Percentiles rank a stretch among this genome's conserved stretches.
phyloP scores from a whole-genome alignment of 192 early-diverging fungal genomes.

The Backusella sp. region DNA sequence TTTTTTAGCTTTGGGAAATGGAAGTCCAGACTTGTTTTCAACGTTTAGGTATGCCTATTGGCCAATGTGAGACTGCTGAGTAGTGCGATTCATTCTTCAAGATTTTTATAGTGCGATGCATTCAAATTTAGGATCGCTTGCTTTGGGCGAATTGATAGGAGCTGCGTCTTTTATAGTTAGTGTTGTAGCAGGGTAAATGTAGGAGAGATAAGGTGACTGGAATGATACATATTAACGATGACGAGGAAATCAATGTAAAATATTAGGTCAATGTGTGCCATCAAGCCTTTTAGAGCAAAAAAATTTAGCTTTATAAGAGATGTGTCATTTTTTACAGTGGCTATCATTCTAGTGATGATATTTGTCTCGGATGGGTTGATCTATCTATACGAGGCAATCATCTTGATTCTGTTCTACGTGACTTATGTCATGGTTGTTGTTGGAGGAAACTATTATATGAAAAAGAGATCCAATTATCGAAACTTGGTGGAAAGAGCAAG shows the following conservation, averaged over 20 bases:
- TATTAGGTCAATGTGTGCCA: constrained; percentile 68
- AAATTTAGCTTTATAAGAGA: constrained; percentile 77
- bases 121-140: constrained; percentile 70
- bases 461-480: constrained; percentile 34
- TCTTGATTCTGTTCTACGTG: constrained; percentile 57
- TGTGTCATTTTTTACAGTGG: constrained; percentile 69
- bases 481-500: constrained; percentile 46
- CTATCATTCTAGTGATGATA: constrained; percentile 51
- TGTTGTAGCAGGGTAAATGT: constrained; percentile 36
- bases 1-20: constrained; percentile 87
- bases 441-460: constrained; percentile 51
- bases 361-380: constrained; percentile 59
- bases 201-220: neutral
- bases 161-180: constrained; percentile 53
- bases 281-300: constrained; percentile 73
- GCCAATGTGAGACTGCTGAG: constrained; percentile 15
- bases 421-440: constrained; percentile 63
- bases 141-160: constrained; percentile 92
- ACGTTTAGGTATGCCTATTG: constrained; percentile 61
- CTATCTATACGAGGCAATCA: constrained; percentile 50
- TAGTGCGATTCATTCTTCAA: neutral
- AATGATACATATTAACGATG: neutral
- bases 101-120: constrained; percentile 53
- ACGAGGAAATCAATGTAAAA: neutral
- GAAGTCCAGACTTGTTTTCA: constrained; percentile 88